These are phyloP conservation scores for Botrytis sinoallii DNA, from an alignment of 2,329 filamentous ascomycete species.

Conservation along the genomic window DNA sequence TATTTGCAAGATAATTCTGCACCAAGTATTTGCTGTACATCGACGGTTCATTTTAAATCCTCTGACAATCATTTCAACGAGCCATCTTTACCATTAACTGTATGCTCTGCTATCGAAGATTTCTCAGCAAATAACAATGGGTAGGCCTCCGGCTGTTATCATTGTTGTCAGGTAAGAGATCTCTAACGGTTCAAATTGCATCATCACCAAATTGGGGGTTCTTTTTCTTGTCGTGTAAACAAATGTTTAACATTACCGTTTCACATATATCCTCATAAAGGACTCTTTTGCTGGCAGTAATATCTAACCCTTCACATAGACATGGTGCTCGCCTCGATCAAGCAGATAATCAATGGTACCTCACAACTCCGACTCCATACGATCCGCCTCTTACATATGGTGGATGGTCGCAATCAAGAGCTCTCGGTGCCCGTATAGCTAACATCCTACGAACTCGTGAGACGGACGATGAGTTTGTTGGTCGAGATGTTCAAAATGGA, in stretches of 20 bases:
- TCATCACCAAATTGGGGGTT: background rate
- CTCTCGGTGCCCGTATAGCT: slow-evolving; percentile 80
- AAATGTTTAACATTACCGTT: background rate
- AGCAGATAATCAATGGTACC: slow-evolving; percentile 91
- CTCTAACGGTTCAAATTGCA: background rate
- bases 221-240: background rate
- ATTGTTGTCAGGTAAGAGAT: slow-evolving; percentile 49
- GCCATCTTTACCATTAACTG: background rate
- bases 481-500: slow-evolving; percentile 23
- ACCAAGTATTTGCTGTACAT: background rate
- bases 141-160: slow-evolving; percentile 48
- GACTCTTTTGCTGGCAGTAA: background rate
- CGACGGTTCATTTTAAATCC: background rate
- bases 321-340: slow-evolving; percentile 93
- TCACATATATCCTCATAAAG: background rate
- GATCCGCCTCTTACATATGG: slow-evolving; percentile 93
- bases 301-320: slow-evolving; percentile 44
- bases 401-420: slow-evolving; percentile 84
- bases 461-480: slow-evolving; percentile 35
- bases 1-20: background rate
- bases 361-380: slow-evolving; percentile 89
- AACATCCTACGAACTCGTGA: slow-evolving; percentile 60
- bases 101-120: background rate
- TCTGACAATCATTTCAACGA: background rate
- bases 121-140: slow-evolving; percentile 38